A percentile compares a stretch with the other conserved stretches of the same genome.
These are phyloP conservation scores for Lipomyces chichibuensis DNA, from an alignment of 805 yeast genomes.

Conservation along the genomic window DNA sequence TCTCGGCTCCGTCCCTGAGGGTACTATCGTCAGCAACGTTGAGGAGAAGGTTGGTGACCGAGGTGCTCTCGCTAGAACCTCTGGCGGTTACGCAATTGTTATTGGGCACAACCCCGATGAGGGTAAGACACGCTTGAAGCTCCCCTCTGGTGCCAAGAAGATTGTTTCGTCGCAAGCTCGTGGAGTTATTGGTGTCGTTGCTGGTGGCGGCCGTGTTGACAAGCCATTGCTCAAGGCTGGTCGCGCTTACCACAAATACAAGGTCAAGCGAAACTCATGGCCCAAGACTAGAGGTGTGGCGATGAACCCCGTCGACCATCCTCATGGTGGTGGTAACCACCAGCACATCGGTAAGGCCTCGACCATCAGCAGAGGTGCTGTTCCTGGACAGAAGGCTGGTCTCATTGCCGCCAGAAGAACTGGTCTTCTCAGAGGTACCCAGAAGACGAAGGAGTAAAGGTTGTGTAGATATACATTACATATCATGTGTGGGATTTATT, in stretches of 20 bases:
- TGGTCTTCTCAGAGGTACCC: conserved; percentile 99
- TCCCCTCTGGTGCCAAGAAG: conserved; percentile 99
- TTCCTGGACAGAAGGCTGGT: conserved; percentile 99
- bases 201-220: conserved; percentile 99
- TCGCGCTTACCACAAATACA: conserved; percentile 99
- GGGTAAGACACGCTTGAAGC: conserved; percentile 98
- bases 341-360: conserved; percentile 99
- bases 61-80: conserved; percentile 99
- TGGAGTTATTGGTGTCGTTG: conserved; percentile 99
- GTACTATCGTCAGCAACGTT: conserved; percentile 97
- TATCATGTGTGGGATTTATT: background rate
- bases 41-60: conserved; percentile 99
- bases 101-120: conserved; percentile 99
- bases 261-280: conserved; percentile 99
- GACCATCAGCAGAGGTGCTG: conserved; percentile 98
- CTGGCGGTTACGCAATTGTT: conserved; percentile 98
- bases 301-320: conserved; percentile 99
- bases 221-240: conserved; percentile 99
- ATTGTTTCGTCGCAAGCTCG: conserved; percentile 92
- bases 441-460: conserved; percentile 76
- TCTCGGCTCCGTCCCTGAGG: conserved; percentile 96
- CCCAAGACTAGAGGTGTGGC: conserved; percentile 99
- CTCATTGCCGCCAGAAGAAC: conserved; percentile 99
- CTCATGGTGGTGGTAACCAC: conserved; percentile 99
- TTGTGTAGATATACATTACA: conserved; percentile 5